Conservation (phyloP, 129 eudicot genomes). For the Chrysanthemum seticuspe region DNA sequence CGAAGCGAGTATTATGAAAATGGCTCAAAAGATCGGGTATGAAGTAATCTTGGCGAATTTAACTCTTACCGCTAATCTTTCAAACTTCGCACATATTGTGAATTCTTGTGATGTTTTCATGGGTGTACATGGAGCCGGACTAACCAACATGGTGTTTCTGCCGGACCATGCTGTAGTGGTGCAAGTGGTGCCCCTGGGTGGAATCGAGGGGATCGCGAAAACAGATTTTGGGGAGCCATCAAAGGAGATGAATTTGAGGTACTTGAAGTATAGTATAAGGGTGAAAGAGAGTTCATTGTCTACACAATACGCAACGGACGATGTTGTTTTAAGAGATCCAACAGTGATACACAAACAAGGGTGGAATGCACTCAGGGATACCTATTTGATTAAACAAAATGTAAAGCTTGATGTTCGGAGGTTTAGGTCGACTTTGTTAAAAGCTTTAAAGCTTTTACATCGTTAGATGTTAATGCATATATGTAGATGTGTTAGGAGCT, state of each 20-base stretch:
- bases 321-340: slow-evolving; percentile 53
- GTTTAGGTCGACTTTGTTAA: slow-evolving; percentile 42
- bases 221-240: slow-evolving; percentile 63
- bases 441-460: slow-evolving; percentile 38
- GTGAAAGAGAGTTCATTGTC: slow-evolving; percentile 62
- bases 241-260: slow-evolving; percentile 46
- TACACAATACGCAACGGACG: slow-evolving; percentile 37
- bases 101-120: slow-evolving; percentile 62
- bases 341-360: slow-evolving; percentile 40
- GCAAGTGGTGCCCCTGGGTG: slow-evolving; percentile 55
- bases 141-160: slow-evolving; percentile 65
- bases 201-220: slow-evolving; percentile 43
- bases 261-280: slow-evolving; percentile 50
- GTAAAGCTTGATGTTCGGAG: slow-evolving; percentile 59
- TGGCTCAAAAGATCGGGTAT: slow-evolving; percentile 48
- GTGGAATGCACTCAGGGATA: slow-evolving; percentile 42
- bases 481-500: no score
- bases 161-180: slow-evolving; percentile 53
- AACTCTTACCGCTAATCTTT: slow-evolving; percentile 32
- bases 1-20: slow-evolving; percentile 33
- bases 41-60: slow-evolving; percentile 50
- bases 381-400: slow-evolving; percentile 55
- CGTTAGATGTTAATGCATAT: background rate
- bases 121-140: slow-evolving; percentile 84
- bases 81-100: slow-evolving; percentile 44